phyloP scores from a whole-genome alignment of 495 filamentous ascomycete genomes.

The Entonaema liquescens region DNA sequence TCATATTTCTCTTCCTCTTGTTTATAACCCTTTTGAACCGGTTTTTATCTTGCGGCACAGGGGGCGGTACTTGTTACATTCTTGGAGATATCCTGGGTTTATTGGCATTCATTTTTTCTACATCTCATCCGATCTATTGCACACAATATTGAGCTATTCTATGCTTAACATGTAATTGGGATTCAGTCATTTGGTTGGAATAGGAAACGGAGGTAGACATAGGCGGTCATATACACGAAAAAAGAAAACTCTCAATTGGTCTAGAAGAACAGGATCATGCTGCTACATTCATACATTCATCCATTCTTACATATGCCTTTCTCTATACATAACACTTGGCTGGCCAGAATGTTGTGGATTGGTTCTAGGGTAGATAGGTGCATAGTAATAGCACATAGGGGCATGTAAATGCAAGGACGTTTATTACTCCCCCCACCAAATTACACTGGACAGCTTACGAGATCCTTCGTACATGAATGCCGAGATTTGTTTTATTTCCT shows the following conservation, averaged over 20 bases:
- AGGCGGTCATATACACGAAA: slow-evolving; percentile 13
- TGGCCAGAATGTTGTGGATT: background rate
- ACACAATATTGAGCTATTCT: background rate
- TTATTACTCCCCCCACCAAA: background rate
- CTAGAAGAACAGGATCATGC: slow-evolving; percentile 6
- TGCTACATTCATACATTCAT: background rate
- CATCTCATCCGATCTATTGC: slow-evolving; percentile 17
- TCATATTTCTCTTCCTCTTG: slow-evolving; percentile 11
- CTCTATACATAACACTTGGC: background rate
- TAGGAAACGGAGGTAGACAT: background rate
- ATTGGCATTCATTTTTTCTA: slow-evolving; percentile 7
- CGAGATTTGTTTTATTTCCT: background rate
- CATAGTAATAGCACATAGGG: background rate
- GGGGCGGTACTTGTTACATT: slow-evolving; percentile 22
- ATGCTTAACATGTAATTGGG: slow-evolving; percentile 6
- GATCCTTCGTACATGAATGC: background rate
- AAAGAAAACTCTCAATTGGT: background rate
- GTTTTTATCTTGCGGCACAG: slow-evolving; percentile 2
- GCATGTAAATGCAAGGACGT: background rate
- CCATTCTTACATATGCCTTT: background rate
- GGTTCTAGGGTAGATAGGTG: background rate
- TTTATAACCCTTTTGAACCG: slow-evolving; percentile 24
- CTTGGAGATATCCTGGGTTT: slow-evolving; percentile 38
- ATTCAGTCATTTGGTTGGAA: slow-evolving; percentile 4
- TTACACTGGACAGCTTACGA: background rate